Percentiles rank a stretch among this genome's conserved stretches.
These are phyloP conservation scores for Saprolegnia diclina DNA, from an alignment of 352 stramenopile species.

Conservation along the genomic window DNA sequence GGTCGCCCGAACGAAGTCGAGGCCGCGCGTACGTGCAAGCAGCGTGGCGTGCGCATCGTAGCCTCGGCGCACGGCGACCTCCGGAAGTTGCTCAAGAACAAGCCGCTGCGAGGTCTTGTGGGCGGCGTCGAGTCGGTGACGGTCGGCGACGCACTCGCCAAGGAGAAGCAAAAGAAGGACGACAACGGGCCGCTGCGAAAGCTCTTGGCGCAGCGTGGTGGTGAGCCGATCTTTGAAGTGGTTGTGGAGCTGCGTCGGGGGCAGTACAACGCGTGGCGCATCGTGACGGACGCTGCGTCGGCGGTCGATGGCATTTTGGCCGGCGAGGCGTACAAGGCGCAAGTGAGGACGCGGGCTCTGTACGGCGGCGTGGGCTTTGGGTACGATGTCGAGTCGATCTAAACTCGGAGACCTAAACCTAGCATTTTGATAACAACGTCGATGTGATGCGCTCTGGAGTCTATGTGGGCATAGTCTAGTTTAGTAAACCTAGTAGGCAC, in stretches of 20 bases:
- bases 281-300: slow-evolving; percentile 56
- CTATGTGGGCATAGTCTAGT: too few species aligned
- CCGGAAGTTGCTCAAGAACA: slow-evolving; percentile 77
- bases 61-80: slow-evolving; percentile 83
- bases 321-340: slow-evolving; percentile 32
- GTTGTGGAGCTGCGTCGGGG: slow-evolving; percentile 70
- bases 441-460: too few species aligned
- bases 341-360: slow-evolving; percentile 28
- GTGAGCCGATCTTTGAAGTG: slow-evolving; percentile 70
- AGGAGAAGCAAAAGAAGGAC: too few species aligned
- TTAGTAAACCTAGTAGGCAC: too few species aligned
- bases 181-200: neutral
- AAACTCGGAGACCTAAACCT: too few species aligned
- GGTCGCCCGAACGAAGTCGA: slow-evolving; percentile 69
- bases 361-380: neutral
- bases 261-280: slow-evolving; percentile 43
- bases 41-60: slow-evolving; percentile 79
- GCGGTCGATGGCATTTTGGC: slow-evolving; percentile 61
- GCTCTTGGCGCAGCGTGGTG: slow-evolving; percentile 38
- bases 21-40: slow-evolving; percentile 52
- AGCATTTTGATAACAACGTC: too few species aligned
- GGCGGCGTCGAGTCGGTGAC: slow-evolving; percentile 65
- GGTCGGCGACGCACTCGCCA: slow-evolving; percentile 39
- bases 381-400: too few species aligned
- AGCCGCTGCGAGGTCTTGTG: slow-evolving; percentile 64